Conservation (phyloP, 163 green algal genomes). For the Prototheca wickerhamii region DNA sequence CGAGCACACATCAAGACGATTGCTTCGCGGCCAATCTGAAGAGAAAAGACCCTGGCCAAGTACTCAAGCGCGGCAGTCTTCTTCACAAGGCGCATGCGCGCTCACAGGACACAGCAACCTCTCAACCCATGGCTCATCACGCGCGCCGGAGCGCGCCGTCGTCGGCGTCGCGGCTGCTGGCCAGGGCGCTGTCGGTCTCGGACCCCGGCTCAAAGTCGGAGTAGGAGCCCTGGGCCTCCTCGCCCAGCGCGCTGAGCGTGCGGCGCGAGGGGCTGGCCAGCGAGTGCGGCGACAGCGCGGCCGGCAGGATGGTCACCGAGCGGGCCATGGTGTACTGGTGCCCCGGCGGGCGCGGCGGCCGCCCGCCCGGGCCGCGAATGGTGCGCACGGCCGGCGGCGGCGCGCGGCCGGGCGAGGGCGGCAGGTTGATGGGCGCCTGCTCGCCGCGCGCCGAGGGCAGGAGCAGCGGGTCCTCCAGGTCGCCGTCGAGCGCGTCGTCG, state of each 20-base stretch:
- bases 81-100: no score
- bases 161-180: background rate
- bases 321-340: constrained; percentile 26
- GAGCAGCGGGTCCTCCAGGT: constrained; percentile 10
- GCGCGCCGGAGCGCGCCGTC: no score
- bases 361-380: background rate
- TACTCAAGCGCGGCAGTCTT: no score
- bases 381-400: background rate
- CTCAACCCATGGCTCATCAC: no score
- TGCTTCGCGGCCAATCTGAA: no score
- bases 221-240: no score
- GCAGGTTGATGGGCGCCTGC: background rate
- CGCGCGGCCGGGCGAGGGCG: background rate
- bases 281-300: constrained; percentile 44
- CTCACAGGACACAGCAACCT: no score
- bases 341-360: constrained; percentile 1
- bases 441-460: background rate
- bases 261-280: constrained; percentile 20
- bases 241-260: background rate
- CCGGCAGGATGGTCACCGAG: constrained; percentile 41
- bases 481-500: background rate
- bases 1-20: no score
- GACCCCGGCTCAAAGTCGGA: no score
- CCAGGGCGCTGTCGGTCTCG: background rate
- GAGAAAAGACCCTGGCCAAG: no score